These are phyloP conservation scores for bread wheat (Triticum aestivum) DNA, from an alignment of 176 grass and related monocot genomes.

Conservation along the genomic window IWGSC_CS_RefSeq_v2.1 NC_057811.1:71752091-71752590, in stretches of 20 bases:
- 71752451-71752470: not conserved
- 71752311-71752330: not conserved
- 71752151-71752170: not conserved
- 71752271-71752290: not conserved
- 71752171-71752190: not conserved
- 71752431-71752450: not conserved
- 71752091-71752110: not conserved
- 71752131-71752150: not conserved
- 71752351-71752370: not conserved
- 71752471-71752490: not conserved
- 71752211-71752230: not conserved
- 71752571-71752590: not conserved
- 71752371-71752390: not conserved
- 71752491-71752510: fast-evolving
- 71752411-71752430: not conserved
- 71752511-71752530: not conserved
- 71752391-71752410: not conserved
- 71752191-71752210: no score
- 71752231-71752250: not conserved
- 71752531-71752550: not conserved
- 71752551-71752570: no score
- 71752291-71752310: not conserved
- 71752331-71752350: no score
- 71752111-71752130: not conserved
- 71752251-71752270: not conserved